These are phyloP conservation scores for Cladophialophora immunda DNA, from an alignment of 2,329 filamentous ascomycete species.

Conservation along the genomic window DNA sequence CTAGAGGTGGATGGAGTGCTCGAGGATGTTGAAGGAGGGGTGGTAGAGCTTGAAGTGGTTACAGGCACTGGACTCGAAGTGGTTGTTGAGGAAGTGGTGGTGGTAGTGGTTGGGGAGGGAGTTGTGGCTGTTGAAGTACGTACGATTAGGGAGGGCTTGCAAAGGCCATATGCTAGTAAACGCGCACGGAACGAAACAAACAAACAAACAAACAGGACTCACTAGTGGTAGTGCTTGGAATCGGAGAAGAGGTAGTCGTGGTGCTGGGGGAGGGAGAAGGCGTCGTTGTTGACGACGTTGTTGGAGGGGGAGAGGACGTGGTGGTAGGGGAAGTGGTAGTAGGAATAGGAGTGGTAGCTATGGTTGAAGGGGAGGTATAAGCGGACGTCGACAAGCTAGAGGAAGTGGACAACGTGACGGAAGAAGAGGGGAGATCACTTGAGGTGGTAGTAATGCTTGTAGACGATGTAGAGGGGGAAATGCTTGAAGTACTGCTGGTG, in stretches of 20 bases:
- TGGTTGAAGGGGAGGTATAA: conserved; percentile 30
- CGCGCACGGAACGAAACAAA: conserved; percentile 3
- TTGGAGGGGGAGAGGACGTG: conserved; percentile 9
- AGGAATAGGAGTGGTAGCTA: conserved; percentile 29
- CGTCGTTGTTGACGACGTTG: conserved; percentile 15
- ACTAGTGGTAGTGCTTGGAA: conserved; percentile 30
- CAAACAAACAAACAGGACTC: conserved; percentile 19
- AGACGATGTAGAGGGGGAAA: conserved; percentile 14
- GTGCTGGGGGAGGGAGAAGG: conserved; percentile 18
- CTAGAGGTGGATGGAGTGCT: conserved; percentile 7
- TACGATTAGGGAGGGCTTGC: background rate
- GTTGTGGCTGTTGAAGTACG: conserved; percentile 8
- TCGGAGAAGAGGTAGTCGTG: conserved; percentile 26
- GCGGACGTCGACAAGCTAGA: conserved; percentile 21
- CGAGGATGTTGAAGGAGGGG: conserved; percentile 26
- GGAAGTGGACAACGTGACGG: conserved; percentile 19
- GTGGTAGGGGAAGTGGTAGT: conserved; percentile 26
- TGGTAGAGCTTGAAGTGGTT: conserved; percentile 19
- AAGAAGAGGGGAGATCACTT: conserved; percentile 9
- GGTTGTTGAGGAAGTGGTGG: conserved; percentile 19
- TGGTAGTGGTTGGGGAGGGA: conserved; percentile 12
- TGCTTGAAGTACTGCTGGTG: conserved; percentile 18
- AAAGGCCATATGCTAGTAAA: background rate
- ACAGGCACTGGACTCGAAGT: conserved; percentile 8
- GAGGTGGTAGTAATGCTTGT: conserved; percentile 5